These are phyloP conservation scores for Tolypocladium sp. DNA, from an alignment of 2,329 filamentous ascomycete genomes.

Conservation along the genomic window DNA sequence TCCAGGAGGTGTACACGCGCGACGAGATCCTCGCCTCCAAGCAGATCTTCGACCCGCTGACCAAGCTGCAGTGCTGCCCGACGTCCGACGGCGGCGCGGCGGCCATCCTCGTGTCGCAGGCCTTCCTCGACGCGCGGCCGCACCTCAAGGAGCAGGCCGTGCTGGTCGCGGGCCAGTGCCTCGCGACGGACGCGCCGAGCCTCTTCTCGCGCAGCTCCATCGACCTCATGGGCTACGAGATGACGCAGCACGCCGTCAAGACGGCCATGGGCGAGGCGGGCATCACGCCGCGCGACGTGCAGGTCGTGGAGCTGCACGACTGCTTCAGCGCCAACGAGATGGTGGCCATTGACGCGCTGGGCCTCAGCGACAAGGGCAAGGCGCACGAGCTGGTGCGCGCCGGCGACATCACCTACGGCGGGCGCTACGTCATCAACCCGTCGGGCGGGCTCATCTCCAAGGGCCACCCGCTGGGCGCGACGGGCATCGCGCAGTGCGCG, in stretches of 20 bases:
- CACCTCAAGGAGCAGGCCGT: conserved; percentile 78
- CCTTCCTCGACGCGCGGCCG: conserved; percentile 77
- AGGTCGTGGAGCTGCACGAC: conserved; percentile 89
- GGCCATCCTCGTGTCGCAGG: conserved; percentile 79
- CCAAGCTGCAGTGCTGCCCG: conserved; percentile 97
- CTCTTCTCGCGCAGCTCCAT: conserved; percentile 76
- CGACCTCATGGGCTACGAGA: conserved; percentile 82
- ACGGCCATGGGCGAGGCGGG: conserved; percentile 68
- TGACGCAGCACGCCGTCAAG: conserved; percentile 63
- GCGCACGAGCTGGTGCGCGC: conserved; percentile 83
- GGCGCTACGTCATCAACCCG: conserved; percentile 78
- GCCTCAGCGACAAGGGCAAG: conserved; percentile 68
- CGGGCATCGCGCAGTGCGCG: conserved; percentile 89
- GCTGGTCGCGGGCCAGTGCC: conserved; percentile 75
- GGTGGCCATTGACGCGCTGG: conserved; percentile 79
- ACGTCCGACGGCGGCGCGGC: conserved; percentile 90
- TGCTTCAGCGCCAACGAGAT: conserved; percentile 96
- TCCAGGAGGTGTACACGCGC: conserved; percentile 81
- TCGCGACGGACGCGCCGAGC: conserved; percentile 74
- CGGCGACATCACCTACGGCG: conserved; percentile 88
- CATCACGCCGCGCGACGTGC: conserved; percentile 58
- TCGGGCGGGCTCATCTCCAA: conserved; percentile 93
- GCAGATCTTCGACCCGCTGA: conserved; percentile 74
- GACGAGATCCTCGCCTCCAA: conserved; percentile 69
- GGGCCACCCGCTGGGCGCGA: conserved; percentile 88